A percentile compares a stretch with the other conserved stretches of the same genome.
These are phyloP conservation scores for Pulicaria dysenterica DNA, from an alignment of 129 eudicot species.

Conservation along the genomic window DNA sequence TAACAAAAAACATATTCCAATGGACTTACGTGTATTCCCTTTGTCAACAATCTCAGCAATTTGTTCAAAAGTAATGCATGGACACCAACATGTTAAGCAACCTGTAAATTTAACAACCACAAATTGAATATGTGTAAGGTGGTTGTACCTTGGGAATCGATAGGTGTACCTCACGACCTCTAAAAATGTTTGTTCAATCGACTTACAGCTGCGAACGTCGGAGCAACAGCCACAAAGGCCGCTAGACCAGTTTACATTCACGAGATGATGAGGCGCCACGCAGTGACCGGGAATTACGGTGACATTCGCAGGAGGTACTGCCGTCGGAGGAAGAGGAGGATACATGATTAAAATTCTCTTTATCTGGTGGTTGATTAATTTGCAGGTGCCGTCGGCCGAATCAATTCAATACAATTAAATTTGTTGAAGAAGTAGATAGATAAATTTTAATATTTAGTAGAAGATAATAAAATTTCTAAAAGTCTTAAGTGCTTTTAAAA, in stretches of 20 bases:
- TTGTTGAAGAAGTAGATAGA: too few relatives aligned
- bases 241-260: slow-evolving; percentile 50
- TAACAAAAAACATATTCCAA: too few relatives aligned
- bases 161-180: not conserved
- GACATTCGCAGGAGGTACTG: slow-evolving; percentile 24
- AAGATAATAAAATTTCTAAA: too few relatives aligned
- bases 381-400: too few relatives aligned
- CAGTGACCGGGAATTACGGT: slow-evolving; percentile 37
- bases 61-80: slow-evolving; percentile 68
- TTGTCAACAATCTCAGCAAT: slow-evolving; percentile 64
- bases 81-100: slow-evolving; percentile 64
- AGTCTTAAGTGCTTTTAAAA: too few relatives aligned
- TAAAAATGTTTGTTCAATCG: not conserved
- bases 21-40: slow-evolving; percentile 60
- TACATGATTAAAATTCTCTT: too few relatives aligned
- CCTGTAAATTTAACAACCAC: slow-evolving; percentile 35
- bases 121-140: not conserved
- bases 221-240: slow-evolving; percentile 61
- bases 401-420: too few relatives aligned
- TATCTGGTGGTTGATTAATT: too few relatives aligned
- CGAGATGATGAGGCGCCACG: slow-evolving; percentile 20
- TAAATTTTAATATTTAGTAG: too few relatives aligned
- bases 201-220: slow-evolving; percentile 59
- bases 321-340: slow-evolving; percentile 31
- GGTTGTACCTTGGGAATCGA: not conserved